These are phyloP conservation scores for Malus hybrid DNA, from an alignment of 331 rosid species.

Conservation along the genomic window DNA sequence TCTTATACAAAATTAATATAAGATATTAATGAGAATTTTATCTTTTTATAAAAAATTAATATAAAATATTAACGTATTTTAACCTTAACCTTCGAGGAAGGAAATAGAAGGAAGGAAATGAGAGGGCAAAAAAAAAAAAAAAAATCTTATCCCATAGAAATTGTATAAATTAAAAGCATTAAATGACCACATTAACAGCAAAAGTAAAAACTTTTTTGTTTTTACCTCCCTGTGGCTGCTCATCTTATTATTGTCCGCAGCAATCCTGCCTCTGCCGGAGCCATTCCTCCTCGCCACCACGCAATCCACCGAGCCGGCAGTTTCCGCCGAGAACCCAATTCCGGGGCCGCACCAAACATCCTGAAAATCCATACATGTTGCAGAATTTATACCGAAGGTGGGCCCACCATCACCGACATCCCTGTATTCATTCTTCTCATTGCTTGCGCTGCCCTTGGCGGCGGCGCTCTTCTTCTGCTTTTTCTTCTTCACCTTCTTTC, in stretches of 20 bases:
- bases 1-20: no score
- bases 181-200: neutral
- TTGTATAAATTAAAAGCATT: neutral
- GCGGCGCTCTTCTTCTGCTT: conserved; percentile 28
- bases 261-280: conserved; percentile 67
- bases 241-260: conserved; percentile 52
- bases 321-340: conserved; percentile 69
- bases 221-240: conserved; percentile 62
- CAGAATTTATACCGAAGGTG: conserved; percentile 26
- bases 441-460: conserved; percentile 15
- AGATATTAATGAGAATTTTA: no score
- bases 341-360: conserved; percentile 99
- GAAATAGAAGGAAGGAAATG: no score
- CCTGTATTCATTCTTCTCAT: conserved; percentile 10
- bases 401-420: conserved; percentile 39
- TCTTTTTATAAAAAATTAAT: no score
- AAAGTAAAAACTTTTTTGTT: neutral
- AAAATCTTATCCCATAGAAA: neutral
- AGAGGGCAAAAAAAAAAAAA: neutral
- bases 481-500: conserved; percentile 48
- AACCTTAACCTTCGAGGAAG: no score
- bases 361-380: conserved; percentile 54
- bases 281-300: conserved; percentile 63
- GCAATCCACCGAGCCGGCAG: conserved; percentile 66
- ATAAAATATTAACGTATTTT: no score